Conservation (phyloP, 129 eudicot genomes). For the Rutidosis leptorrhynchoides region DNA sequence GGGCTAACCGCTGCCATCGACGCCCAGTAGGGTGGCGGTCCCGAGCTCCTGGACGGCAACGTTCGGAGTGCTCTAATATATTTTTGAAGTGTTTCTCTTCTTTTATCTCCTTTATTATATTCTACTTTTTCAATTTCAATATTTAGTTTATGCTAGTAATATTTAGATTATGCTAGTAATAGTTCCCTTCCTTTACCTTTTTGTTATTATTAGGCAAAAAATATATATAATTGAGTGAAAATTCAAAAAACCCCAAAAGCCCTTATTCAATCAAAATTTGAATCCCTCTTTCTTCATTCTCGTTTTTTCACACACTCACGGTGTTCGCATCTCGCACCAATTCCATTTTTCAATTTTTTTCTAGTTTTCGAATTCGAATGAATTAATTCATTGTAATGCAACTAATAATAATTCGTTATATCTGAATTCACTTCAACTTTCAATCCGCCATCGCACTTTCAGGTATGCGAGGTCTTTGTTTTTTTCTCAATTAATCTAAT, state of each 20-base stretch:
- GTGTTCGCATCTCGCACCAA: constrained; percentile 18
- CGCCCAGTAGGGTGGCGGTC: too few species aligned
- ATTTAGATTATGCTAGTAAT: too few species aligned
- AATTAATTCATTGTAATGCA: not conserved
- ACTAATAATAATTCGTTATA: not conserved
- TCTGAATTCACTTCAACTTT: constrained; percentile 12
- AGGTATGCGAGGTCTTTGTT: constrained; percentile 4
- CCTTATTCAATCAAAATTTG: constrained; percentile 32
- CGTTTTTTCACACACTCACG: constrained; percentile 2
- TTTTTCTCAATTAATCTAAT: not conserved
- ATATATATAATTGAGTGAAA: not conserved
- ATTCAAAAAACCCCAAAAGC: constrained; percentile 34
- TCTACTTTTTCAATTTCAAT: too few species aligned
- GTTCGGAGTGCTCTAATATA: too few species aligned
- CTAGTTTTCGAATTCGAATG: not conserved
- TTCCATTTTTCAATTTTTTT: not conserved
- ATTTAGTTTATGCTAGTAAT: too few species aligned
- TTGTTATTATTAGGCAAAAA: too few species aligned
- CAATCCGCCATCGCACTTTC: not conserved
- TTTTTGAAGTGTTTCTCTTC: too few species aligned
- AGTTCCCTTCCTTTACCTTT: too few species aligned
- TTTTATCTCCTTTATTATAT: too few species aligned
- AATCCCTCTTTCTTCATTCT: constrained; percentile 26
- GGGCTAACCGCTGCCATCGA: too few species aligned
- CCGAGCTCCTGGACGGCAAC: too few species aligned